Evolutionary conservation across 768 basidiomycete species (phyloP).

Genomic region (Termitomyces sp.): DNA sequence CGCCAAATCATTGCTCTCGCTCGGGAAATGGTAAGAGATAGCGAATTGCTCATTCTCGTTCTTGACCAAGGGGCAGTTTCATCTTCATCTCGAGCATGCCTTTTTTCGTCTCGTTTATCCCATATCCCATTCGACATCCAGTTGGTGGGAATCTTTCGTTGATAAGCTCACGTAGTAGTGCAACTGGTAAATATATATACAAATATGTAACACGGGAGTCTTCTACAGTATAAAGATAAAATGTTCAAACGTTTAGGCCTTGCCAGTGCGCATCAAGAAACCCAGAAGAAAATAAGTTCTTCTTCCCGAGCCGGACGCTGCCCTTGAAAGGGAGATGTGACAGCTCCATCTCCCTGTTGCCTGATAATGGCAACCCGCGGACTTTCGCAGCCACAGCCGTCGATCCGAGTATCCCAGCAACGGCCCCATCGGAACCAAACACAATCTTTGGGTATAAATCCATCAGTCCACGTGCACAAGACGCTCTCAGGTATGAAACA

Average conservation of each 20-base stretch:
- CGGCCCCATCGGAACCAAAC: conserved; percentile 57
- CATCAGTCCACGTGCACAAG: conserved; percentile 2
- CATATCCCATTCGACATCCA: too few relatives aligned
- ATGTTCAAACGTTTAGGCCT: neutral
- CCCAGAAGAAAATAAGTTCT: conserved; percentile 10
- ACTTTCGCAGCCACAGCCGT: conserved; percentile 58
- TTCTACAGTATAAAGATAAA: neutral
- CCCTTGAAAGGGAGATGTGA: conserved; percentile 64
- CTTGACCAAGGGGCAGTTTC: conserved; percentile 52
- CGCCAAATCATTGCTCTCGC: conserved; percentile 64
- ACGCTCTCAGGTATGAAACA: neutral
- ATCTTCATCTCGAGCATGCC: neutral
- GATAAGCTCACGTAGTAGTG: too few relatives aligned
- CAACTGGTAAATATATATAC: neutral
- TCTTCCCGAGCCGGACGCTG: conserved; percentile 62
- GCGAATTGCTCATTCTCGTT: conserved; percentile 54
- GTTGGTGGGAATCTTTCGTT: conserved; percentile 30
- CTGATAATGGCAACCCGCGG: conserved; percentile 52
- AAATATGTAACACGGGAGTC: neutral
- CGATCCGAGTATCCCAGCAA: conserved; percentile 62
- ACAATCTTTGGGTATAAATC: conserved; percentile 47
- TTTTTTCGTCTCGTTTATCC: conserved; percentile 25
- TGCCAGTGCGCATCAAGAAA: too few relatives aligned
- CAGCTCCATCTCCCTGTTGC: conserved; percentile 48
- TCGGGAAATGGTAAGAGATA: conserved; percentile 51